phyloP scores from a whole-genome alignment of 768 basidiomycete species.

The Boletus tomentosulus region DNA sequence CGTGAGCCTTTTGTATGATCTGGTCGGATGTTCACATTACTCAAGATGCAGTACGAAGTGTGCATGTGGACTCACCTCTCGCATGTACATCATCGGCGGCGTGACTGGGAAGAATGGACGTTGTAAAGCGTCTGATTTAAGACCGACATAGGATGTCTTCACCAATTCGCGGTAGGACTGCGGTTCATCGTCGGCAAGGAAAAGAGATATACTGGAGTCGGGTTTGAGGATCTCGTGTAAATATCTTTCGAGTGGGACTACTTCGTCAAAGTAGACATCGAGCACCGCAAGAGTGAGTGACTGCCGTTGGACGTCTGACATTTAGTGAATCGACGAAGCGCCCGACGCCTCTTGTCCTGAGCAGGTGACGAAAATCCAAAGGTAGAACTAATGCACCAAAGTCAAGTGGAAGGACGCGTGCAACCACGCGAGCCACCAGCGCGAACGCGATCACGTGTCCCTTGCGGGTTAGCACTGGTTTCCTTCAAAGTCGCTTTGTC shows the following conservation, averaged over 20 bases:
- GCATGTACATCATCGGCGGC: constrained; percentile 47
- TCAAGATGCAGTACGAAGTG: neutral
- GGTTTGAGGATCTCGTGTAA: constrained; percentile 34
- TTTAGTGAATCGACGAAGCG: neutral
- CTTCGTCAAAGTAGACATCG: constrained; percentile 40
- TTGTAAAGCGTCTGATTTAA: constrained; percentile 21
- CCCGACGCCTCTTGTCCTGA: neutral
- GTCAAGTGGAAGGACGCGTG: neutral
- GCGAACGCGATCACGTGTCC: neutral
- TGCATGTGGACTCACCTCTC: constrained; percentile 40
- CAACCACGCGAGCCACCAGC: neutral
- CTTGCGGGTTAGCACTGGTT: no score
- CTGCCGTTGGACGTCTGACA: constrained; percentile 1
- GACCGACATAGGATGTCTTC: constrained; percentile 44
- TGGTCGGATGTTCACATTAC: constrained; percentile 19
- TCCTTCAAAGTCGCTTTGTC: no score
- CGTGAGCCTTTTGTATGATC: constrained; percentile 62
- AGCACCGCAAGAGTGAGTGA: constrained; percentile 34
- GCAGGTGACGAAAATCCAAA: neutral
- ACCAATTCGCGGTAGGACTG: constrained; percentile 36
- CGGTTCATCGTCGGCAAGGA: constrained; percentile 21
- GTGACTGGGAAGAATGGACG: constrained; percentile 27
- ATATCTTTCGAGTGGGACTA: constrained; percentile 38
- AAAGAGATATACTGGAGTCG: constrained; percentile 1
- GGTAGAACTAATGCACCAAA: neutral